A percentile compares a stretch with the other conserved stretches of the same genome.
phyloP scores from a whole-genome alignment of 179 eudicot genomes.

The Vitellaria paradoxa region DNA sequence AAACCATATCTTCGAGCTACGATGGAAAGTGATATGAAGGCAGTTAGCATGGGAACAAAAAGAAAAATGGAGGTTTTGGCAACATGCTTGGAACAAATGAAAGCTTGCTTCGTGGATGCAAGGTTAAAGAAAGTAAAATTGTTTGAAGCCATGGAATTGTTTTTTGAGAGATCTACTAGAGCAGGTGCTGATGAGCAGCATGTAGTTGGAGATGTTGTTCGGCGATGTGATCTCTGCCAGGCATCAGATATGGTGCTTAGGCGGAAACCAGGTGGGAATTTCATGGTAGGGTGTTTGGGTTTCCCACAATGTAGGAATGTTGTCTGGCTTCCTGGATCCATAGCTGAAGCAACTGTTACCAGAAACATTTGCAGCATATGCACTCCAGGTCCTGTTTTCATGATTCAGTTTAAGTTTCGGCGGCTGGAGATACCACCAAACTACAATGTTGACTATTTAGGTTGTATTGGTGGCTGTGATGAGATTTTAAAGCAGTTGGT shows the following conservation, averaged over 20 bases:
- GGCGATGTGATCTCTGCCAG: slow-evolving; percentile 71
- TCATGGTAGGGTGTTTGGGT: slow-evolving; percentile 96
- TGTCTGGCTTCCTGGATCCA: slow-evolving; percentile 96
- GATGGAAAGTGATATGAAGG: slow-evolving; percentile 98
- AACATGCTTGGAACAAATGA: slow-evolving; percentile 80
- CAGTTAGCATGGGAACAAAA: slow-evolving; percentile 76
- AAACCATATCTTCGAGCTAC: slow-evolving; percentile 90
- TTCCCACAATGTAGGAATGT: slow-evolving; percentile 92
- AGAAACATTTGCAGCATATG: slow-evolving; percentile 66
- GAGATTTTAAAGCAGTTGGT: slow-evolving; percentile 61
- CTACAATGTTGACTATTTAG: slow-evolving; percentile 75
- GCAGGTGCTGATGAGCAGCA: slow-evolving; percentile 58
- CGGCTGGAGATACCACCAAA: slow-evolving; percentile 81
- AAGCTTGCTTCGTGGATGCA: slow-evolving; percentile 86
- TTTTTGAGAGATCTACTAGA: slow-evolving; percentile 85
- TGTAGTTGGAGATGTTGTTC: slow-evolving; percentile 51
- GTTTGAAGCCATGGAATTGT: slow-evolving; percentile 82
- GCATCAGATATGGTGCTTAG: slow-evolving; percentile 86
- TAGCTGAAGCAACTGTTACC: slow-evolving; percentile 80
- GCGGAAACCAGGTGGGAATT: slow-evolving; percentile 83
- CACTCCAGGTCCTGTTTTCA: slow-evolving; percentile 82
- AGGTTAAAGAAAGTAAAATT: slow-evolving; percentile 72
- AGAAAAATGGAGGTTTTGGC: slow-evolving; percentile 72
- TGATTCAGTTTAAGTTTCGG: slow-evolving; percentile 89
- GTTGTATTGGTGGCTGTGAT: slow-evolving; percentile 99